phyloP scores from a whole-genome alignment of 129 eudicot species.

The Mikania micrantha region DNA sequence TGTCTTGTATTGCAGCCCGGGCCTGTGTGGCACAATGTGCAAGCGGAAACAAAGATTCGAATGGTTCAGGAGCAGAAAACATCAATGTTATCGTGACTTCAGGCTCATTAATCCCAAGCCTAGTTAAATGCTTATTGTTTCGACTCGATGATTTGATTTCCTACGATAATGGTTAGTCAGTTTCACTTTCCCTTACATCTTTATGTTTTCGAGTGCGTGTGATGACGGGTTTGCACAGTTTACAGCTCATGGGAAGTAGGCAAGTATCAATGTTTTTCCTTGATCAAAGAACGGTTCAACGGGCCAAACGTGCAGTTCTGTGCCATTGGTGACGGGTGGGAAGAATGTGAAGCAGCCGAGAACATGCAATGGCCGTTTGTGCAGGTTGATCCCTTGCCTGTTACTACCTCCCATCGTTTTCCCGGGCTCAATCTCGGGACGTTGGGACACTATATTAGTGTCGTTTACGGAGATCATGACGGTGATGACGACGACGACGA shows the following conservation, averaged over 20 bases:
- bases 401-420: slow-evolving; percentile 50
- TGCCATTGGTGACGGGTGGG: slow-evolving; percentile 95
- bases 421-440: slow-evolving; percentile 65
- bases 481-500: slow-evolving; percentile 29
- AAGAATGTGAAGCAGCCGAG: slow-evolving; percentile 91
- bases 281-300: slow-evolving; percentile 68
- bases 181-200: neutral
- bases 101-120: slow-evolving; percentile 89
- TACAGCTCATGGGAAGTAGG: slow-evolving; percentile 98
- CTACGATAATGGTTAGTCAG: slow-evolving; percentile 67
- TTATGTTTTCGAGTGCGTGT: neutral
- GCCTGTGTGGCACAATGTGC: slow-evolving; percentile 77
- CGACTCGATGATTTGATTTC: slow-evolving; percentile 68
- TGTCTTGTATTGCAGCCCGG: slow-evolving; percentile 50
- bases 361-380: slow-evolving; percentile 89
- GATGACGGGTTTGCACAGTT: slow-evolving; percentile 40
- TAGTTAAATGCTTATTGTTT: slow-evolving; percentile 83
- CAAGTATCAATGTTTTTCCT: slow-evolving; percentile 63
- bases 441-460: slow-evolving; percentile 57
- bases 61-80: slow-evolving; percentile 32
- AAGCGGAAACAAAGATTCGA: slow-evolving; percentile 32
- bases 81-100: slow-evolving; percentile 82
- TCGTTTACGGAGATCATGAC: slow-evolving; percentile 53
- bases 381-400: slow-evolving; percentile 62
- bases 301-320: slow-evolving; percentile 74